Percentiles rank a stretch among this genome's conserved stretches.
These are phyloP conservation scores for Karstenula rhodostoma DNA, from an alignment of 2,329 filamentous ascomycete species.

Conservation along the genomic window DNA sequence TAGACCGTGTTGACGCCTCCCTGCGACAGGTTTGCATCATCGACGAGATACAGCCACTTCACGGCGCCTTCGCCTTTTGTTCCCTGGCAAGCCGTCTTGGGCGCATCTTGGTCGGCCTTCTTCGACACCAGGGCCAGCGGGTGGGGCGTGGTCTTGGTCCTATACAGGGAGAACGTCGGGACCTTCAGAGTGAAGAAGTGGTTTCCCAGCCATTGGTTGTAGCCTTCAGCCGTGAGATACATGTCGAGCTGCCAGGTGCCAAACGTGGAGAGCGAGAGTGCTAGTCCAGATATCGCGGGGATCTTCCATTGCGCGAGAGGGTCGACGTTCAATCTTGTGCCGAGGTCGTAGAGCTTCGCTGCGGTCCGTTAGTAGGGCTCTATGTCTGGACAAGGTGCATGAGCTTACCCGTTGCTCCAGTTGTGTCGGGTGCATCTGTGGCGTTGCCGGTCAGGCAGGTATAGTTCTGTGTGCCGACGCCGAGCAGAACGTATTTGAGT, in stretches of 20 bases:
- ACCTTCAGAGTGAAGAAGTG: constrained; percentile 69
- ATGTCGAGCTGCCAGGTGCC: constrained; percentile 29
- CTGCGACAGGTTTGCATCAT: constrained; percentile 47
- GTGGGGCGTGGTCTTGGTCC: constrained; percentile 50
- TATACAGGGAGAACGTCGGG: constrained; percentile 68
- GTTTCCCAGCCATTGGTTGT: constrained; percentile 61
- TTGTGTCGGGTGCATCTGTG: constrained; percentile 39
- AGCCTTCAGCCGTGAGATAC: constrained; percentile 41
- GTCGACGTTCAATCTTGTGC: constrained; percentile 40
- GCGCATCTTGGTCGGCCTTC: constrained; percentile 61
- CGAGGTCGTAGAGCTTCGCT: constrained; percentile 49
- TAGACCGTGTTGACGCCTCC: constrained; percentile 57
- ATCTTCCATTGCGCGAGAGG: constrained; percentile 43
- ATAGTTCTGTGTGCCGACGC: constrained; percentile 63
- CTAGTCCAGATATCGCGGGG: constrained; percentile 41
- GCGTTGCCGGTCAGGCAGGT: constrained; percentile 49
- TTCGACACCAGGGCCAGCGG: constrained; percentile 57
- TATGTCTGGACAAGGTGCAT: not conserved
- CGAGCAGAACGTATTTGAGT: constrained; percentile 58
- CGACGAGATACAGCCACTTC: constrained; percentile 57
- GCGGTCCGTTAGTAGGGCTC: constrained; percentile 19
- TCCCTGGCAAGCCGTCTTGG: constrained; percentile 52
- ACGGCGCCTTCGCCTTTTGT: constrained; percentile 50
- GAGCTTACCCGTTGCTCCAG: constrained; percentile 43
- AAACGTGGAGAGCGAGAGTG: constrained; percentile 36